Evolutionary conservation across 2,329 filamentous ascomycete species (phyloP).

Genomic region (Hypoxylon sp.): DNA sequence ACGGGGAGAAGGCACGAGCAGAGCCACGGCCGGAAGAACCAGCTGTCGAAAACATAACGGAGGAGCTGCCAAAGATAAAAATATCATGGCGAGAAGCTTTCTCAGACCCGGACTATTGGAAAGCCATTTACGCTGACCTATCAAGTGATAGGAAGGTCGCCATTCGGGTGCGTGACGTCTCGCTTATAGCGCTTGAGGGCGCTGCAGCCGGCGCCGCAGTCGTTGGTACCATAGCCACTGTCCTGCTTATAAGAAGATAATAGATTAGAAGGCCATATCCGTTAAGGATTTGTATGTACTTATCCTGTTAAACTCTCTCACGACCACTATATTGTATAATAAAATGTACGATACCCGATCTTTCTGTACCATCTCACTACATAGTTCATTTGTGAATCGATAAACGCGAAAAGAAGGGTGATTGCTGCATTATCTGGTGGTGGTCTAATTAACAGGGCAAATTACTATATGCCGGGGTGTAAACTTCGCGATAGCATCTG

Average conservation of each 20-base stretch:
- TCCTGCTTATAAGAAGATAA: constrained; percentile 53
- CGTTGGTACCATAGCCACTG: constrained; percentile 65
- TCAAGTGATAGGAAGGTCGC: constrained; percentile 76
- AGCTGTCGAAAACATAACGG: constrained; percentile 32
- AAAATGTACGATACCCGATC: constrained; percentile 32
- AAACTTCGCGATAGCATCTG: constrained; percentile 30
- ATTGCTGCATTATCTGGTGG: constrained; percentile 43
- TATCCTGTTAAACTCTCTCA: constrained; percentile 4
- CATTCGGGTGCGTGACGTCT: constrained; percentile 78
- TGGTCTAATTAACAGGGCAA: constrained; percentile 43
- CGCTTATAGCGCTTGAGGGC: constrained; percentile 77
- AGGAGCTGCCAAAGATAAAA: constrained; percentile 30
- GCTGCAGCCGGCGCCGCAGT: constrained; percentile 76
- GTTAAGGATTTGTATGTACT: constrained; percentile 12
- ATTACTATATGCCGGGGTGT: constrained; percentile 35
- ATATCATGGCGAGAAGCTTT: constrained; percentile 62
- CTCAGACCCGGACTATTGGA: constrained; percentile 63
- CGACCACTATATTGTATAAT: constrained; percentile 22
- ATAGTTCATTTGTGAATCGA: not conserved
- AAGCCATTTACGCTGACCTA: constrained; percentile 68
- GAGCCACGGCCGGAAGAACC: constrained; percentile 36
- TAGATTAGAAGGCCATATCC: constrained; percentile 18
- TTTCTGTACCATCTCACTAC: not conserved
- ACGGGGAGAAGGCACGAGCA: constrained; percentile 44
- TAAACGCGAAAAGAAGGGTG: constrained; percentile 34